A percentile compares a stretch with the other conserved stretches of the same genome.
Evolutionary conservation across 306 rosid genomes (phyloP).

Genomic region (Lathyrus aphaca): DNA sequence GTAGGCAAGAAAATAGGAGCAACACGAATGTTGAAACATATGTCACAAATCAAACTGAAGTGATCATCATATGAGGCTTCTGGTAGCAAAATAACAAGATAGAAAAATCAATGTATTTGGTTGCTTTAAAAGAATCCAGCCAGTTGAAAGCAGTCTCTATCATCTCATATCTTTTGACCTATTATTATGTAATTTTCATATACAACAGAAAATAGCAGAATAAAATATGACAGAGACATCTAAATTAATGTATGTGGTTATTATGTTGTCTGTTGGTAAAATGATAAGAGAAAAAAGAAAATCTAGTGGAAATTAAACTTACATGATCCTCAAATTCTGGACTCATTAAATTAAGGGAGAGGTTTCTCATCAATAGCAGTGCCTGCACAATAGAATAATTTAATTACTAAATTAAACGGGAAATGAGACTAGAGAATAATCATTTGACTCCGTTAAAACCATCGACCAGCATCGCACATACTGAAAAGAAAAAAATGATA

Average conservation of each 20-base stretch:
- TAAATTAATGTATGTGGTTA: neutral
- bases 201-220: neutral
- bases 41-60: neutral
- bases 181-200: neutral
- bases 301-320: constrained; percentile 43
- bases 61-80: neutral
- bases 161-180: neutral
- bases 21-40: constrained; percentile 7
- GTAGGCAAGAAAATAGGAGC: constrained; percentile 3
- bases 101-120: neutral
- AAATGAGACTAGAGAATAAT: constrained; percentile 12
- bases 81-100: constrained; percentile 3
- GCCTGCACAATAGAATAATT: constrained; percentile 53
- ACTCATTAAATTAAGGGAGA: constrained; percentile 72
- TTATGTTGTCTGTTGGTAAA: neutral
- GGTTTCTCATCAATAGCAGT: constrained; percentile 78
- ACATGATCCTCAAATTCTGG: constrained; percentile 83
- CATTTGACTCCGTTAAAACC: constrained; percentile 9
- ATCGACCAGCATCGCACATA: neutral
- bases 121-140: constrained; percentile 24
- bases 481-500: neutral
- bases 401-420: constrained; percentile 14
- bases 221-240: constrained; percentile 28
- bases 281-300: constrained; percentile 9
- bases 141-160: constrained; percentile 8